phyloP scores from a whole-genome alignment of 768 basidiomycete species.

The Tricholoma furcatifolium region DNA sequence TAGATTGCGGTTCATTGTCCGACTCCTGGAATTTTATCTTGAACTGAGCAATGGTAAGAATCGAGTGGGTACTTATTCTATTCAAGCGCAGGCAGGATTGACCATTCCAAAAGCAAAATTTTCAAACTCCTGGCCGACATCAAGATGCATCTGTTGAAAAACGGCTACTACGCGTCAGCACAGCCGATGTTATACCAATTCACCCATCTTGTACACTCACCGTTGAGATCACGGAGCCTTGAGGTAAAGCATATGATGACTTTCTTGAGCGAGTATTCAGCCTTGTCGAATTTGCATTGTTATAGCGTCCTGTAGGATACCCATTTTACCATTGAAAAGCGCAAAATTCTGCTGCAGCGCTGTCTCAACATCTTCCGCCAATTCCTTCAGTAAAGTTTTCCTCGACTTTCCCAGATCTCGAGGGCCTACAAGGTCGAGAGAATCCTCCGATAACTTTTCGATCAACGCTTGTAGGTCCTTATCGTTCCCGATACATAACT shows the following conservation, averaged over 20 bases:
- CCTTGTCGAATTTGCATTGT: too few relatives aligned
- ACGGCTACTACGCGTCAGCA: background rate
- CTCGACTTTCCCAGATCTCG: background rate
- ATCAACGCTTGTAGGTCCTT: background rate
- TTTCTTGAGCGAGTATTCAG: background rate
- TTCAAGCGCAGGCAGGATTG: background rate
- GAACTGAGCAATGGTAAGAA: background rate
- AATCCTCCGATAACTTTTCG: background rate
- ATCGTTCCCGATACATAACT: background rate
- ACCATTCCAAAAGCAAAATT: slow-evolving; percentile 12
- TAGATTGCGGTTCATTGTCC: background rate
- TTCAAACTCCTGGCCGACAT: background rate
- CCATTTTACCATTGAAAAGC: background rate
- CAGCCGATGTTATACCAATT: too few relatives aligned
- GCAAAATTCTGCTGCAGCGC: background rate
- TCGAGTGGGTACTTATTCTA: background rate
- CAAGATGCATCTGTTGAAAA: slow-evolving; percentile 8
- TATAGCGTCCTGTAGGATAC: too few relatives aligned
- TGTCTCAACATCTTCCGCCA: background rate
- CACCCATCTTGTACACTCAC: background rate
- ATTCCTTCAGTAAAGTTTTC: background rate
- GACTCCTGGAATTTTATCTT: background rate
- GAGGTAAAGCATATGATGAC: background rate
- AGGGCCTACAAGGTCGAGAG: too few relatives aligned
- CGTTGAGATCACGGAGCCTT: slow-evolving; percentile 1